Evolutionary conservation across 805 yeast genomes (phyloP), one percentile per base, ranked within the genome.

Genomic region (Saccharomycopsis fermentans): DNA sequence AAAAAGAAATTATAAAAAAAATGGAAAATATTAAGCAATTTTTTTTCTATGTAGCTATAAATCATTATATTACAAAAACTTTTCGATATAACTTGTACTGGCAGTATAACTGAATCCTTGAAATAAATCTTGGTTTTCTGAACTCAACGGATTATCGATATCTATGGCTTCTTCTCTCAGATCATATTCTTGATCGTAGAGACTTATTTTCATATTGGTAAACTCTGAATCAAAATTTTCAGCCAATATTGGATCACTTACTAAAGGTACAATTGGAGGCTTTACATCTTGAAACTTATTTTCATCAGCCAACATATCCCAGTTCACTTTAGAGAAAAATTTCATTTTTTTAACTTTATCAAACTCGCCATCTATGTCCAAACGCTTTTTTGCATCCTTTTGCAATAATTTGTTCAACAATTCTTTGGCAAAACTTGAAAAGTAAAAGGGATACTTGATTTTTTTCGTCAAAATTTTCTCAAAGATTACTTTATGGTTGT

Each of bases 211-310:
- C 84, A 87, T 78, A 8, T 77, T 78, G 0, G 96, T 90, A 71
- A 90, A 90, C 60, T 87, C 91, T 9, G 77, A 71, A 62, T 88
- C 89, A 67, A 90, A 90, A 66, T 90, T 90, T 68, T 90, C 96
- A 0, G 96, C 96, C 57, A 86, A 68, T 52, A 77, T 83, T 26
- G 95, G 92, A 66, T 89, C 83, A 0, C 95, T 86, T 50, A 90
- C 81, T 5, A 88, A 71, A 0, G 97, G 96, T n/a, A 82, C 73
- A 37, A 90, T 84, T 0, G 97, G 96, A 1, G 96, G 95, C 56
- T 73, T 71, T 6, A 79, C 70, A 1, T 71, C 70, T 32, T 71
- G 67, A 27, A 71, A 72, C 48, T 72, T 73, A 53, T 77, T 74
- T 26, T 84, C 82, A 17, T 69, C 67, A 54, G 77, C 80, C 51